Evolutionary conservation across 768 basidiomycete genomes (phyloP), one percentile per base, ranked within the genome.

Genomic region (Amanita thiersii): DNA sequence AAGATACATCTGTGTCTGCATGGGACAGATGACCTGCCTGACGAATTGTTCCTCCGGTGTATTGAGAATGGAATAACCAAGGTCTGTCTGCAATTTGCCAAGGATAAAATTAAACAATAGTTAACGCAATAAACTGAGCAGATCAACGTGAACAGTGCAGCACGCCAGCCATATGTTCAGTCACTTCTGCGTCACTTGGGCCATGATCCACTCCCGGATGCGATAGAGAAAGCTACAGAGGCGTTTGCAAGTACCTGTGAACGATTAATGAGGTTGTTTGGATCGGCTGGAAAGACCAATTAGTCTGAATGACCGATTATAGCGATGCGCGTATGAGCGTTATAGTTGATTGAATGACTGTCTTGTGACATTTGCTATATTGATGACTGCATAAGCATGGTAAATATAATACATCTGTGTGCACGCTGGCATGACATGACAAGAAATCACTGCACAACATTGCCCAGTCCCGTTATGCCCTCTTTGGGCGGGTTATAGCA

Each of bases 91-190:
- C n/a, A n/a, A n/a, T 19, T 8, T 23, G 18, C 3, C 3, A 28
- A 11, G 19, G 25, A 31, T 23, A 3, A 9, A 12, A 24, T 40
- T 19, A 34, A 3, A 10, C 7, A 24, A 29, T 11, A 28, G 10
- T 23, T n/a, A 26, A 33, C 25, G 25, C 7, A 34, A 30, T 9
- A 9, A 30, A 5, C 1, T 7, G 14, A 19, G 1, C 30, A 66
- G 64, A 64, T 72, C 37, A 72, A 72, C 35, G 58, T 72, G 44
- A 70, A 72, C 45, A 65, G 65, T 43, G 70, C 68, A 66, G 68
- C 56, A 1, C 62, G 68, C 21, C 66, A 70, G 52, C 64, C 63
- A 11, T 70, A 72, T 40, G 62, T 59, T 2, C 61, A 63, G 44
- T 44, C 45, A 0, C 49, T 72, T 4, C 56, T 58, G 3, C 56